A percentile compares a stretch with the other conserved stretches of the same genome.
These are phyloP conservation scores for Gillenia trifoliata DNA, from an alignment of 306 rosid species.

Conservation along the genomic window DNA sequence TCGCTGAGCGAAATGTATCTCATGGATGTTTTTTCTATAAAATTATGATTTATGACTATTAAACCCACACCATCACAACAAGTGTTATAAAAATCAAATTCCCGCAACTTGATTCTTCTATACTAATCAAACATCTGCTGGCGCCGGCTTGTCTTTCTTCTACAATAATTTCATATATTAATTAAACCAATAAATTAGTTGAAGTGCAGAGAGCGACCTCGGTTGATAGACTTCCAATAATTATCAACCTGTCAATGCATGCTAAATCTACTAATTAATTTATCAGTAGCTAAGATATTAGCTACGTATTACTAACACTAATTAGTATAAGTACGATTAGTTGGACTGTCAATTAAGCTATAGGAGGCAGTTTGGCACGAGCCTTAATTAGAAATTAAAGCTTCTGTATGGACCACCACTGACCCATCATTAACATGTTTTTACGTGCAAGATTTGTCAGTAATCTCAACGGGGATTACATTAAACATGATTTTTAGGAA, in stretches of 20 bases:
- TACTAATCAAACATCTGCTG: too few relatives aligned
- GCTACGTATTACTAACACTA: too few relatives aligned
- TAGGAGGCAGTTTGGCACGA: neutral
- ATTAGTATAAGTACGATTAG: neutral
- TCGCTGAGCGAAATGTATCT: too few relatives aligned
- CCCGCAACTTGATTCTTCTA: too few relatives aligned
- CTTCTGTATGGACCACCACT: neutral
- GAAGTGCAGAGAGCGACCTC: neutral
- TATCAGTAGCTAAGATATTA: too few relatives aligned
- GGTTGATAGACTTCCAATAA: neutral
- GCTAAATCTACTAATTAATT: neutral
- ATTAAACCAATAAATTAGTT: neutral
- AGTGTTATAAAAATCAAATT: too few relatives aligned
- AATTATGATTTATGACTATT: too few relatives aligned
- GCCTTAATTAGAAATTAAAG: neutral
- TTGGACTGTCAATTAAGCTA: neutral
- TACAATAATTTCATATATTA: neutral
- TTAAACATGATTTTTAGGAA: neutral
- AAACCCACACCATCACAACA: too few relatives aligned
- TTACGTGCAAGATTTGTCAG: slow-evolving; percentile 6
- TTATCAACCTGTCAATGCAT: neutral
- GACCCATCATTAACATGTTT: neutral
- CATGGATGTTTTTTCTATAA: too few relatives aligned
- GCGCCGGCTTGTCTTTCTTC: neutral
- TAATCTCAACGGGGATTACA: slow-evolving; percentile 4